phyloP scores from a whole-genome alignment of 73 alveolate genomes.

The Blepharisma japonicum region DNA sequence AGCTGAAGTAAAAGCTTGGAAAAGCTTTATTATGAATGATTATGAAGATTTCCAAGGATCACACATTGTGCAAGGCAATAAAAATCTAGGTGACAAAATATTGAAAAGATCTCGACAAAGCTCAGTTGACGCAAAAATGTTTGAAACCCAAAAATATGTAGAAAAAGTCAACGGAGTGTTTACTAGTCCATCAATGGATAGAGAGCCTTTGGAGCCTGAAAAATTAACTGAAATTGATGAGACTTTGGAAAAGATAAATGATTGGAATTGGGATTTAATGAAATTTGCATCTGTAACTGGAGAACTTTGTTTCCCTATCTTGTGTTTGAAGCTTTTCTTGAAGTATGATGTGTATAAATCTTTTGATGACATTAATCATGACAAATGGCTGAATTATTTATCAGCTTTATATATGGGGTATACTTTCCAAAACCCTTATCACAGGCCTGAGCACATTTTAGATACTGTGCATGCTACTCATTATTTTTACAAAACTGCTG shows the following conservation, averaged over 20 bases:
- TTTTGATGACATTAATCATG: slow-evolving; percentile 4
- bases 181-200: neutral
- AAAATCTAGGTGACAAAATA: slow-evolving; percentile 10
- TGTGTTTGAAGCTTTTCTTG: neutral
- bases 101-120: slow-evolving; percentile 23
- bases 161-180: neutral
- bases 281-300: neutral
- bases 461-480: slow-evolving; percentile 72
- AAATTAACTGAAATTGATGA: slow-evolving; percentile 29
- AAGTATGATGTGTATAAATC: slow-evolving; percentile 15
- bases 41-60: slow-evolving; percentile 21
- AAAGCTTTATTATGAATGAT: neutral
- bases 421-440: slow-evolving; percentile 57
- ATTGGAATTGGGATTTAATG: slow-evolving; percentile 25
- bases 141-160: neutral
- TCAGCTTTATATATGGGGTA: slow-evolving; percentile 43
- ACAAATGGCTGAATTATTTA: slow-evolving; percentile 31
- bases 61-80: neutral
- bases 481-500: slow-evolving; percentile 26
- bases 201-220: neutral
- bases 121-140: slow-evolving; percentile 13
- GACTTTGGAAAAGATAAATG: slow-evolving; percentile 25
- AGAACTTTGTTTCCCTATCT: slow-evolving; percentile 4
- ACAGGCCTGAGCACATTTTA: slow-evolving; percentile 47
- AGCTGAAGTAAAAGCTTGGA: slow-evolving; percentile 3